Conservation (phyloP, 2,329 filamentous ascomycete genomes). For the Paecilomyces formosus region DNA sequence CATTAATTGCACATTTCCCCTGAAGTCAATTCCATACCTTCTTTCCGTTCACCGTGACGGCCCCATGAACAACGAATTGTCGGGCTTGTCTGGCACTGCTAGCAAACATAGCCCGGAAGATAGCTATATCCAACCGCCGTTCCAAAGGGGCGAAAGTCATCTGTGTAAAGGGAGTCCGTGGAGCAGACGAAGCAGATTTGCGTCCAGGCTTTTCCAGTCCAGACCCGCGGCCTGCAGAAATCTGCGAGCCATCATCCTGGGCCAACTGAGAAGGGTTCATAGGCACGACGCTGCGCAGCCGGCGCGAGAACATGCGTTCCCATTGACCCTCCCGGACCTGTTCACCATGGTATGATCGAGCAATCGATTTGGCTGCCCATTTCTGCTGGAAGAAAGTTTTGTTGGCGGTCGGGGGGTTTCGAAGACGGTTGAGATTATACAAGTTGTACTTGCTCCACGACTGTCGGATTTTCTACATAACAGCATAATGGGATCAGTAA, state of each 20-base stretch:
- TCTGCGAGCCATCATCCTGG: conserved; percentile 68
- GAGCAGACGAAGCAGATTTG: conserved; percentile 15
- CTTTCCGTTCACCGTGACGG: conserved; percentile 92
- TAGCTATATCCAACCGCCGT: conserved; percentile 83
- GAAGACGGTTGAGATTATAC: conserved; percentile 67
- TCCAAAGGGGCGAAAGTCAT: conserved; percentile 94
- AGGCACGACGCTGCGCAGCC: conserved; percentile 72
- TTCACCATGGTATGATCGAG: conserved; percentile 88
- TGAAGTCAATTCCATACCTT: conserved; percentile 52
- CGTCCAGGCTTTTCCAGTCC: conserved; percentile 44
- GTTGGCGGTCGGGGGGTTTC: conserved; percentile 35
- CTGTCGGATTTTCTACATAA: conserved; percentile 73
- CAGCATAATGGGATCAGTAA: conserved; percentile 4
- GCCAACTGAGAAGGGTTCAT: conserved; percentile 80
- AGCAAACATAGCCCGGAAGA: conserved; percentile 89
- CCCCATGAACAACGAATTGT: conserved; percentile 88
- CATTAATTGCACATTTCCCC: neutral
- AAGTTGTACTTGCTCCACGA: conserved; percentile 98
- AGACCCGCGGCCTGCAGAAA: conserved; percentile 75
- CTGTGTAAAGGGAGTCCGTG: conserved; percentile 77
- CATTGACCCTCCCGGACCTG: conserved; percentile 89
- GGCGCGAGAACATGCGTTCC: conserved; percentile 83
- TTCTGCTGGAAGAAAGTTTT: conserved; percentile 96
- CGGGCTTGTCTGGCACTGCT: conserved; percentile 88
- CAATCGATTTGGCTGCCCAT: conserved; percentile 80